These are phyloP conservation scores for carrot (Daucus carota) DNA, from an alignment of 129 eudicot species.

Conservation along the genomic window DH1_v3.0 NC_030382.2:48479501-48480000, in stretches of 20 bases:
- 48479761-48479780: constrained; percentile 25
- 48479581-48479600: constrained; percentile 36
- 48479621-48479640: constrained; percentile 23
- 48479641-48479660: constrained; percentile 17
- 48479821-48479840: background rate
- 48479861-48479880: background rate
- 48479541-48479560: constrained; percentile 81
- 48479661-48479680: constrained; percentile 55
- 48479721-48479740: constrained; percentile 53
- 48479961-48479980: too few relatives aligned
- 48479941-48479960: too few relatives aligned
- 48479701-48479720: constrained; percentile 64
- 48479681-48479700: constrained; percentile 80
- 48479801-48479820: constrained; percentile 11
- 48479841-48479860: constrained; percentile 42
- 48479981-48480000: too few relatives aligned
- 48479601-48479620: constrained; percentile 23
- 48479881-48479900: background rate
- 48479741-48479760: constrained; percentile 56
- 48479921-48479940: background rate
- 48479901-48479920: background rate
- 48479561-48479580: constrained; percentile 63
- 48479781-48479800: background rate
- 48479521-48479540: constrained; percentile 74
- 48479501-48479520: constrained; percentile 35